Conservation (phyloP, 2,329 filamentous ascomycete species). For the Purpureocillium lavendulum region DNA sequence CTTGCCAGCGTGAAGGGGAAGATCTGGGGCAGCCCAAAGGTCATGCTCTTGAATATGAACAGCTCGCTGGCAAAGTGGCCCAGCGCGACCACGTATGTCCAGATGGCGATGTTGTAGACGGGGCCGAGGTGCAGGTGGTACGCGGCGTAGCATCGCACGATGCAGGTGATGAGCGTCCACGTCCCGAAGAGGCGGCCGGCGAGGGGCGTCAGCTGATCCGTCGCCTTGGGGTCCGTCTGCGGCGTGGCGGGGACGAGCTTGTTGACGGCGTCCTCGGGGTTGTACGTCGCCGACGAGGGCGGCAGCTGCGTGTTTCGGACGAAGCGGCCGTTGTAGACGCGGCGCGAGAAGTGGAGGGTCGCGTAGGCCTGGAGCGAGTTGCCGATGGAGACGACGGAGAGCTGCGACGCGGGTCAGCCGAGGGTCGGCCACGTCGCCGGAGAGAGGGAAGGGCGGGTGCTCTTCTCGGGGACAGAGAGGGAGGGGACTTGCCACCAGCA, state of each 20-base stretch:
- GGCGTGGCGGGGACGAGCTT: slow-evolving; percentile 36
- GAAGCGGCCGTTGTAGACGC: slow-evolving; percentile 69
- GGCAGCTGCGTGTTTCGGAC: slow-evolving; percentile 40
- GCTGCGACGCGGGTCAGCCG: slow-evolving; percentile 36
- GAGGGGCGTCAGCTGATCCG: slow-evolving; percentile 63
- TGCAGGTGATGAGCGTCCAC: slow-evolving; percentile 72
- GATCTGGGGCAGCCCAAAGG: slow-evolving; percentile 47
- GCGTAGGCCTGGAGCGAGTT: slow-evolving; percentile 81
- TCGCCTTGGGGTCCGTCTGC: slow-evolving; percentile 35
- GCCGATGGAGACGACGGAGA: slow-evolving; percentile 71
- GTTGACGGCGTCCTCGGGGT: slow-evolving; percentile 43
- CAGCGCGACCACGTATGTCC: slow-evolving; percentile 73
- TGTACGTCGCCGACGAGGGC: slow-evolving; percentile 28
- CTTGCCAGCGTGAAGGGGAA: slow-evolving; percentile 47
- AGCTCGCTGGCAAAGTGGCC: slow-evolving; percentile 76
- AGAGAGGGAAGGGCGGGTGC: background rate
- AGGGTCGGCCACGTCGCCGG: slow-evolving; percentile 2
- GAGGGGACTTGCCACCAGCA: slow-evolving; percentile 36
- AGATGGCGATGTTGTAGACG: slow-evolving; percentile 72
- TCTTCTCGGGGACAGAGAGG: no score
- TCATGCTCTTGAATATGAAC: slow-evolving; percentile 68
- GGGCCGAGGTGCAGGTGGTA: slow-evolving; percentile 68
- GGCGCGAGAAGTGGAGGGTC: slow-evolving; percentile 74
- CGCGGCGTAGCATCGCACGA: slow-evolving; percentile 75
- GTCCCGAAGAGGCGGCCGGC: slow-evolving; percentile 76